Base-by-base conservation (phyloP, 192 early-diverging fungal genomes). In the Gamsiella multidivaricata region DNA sequence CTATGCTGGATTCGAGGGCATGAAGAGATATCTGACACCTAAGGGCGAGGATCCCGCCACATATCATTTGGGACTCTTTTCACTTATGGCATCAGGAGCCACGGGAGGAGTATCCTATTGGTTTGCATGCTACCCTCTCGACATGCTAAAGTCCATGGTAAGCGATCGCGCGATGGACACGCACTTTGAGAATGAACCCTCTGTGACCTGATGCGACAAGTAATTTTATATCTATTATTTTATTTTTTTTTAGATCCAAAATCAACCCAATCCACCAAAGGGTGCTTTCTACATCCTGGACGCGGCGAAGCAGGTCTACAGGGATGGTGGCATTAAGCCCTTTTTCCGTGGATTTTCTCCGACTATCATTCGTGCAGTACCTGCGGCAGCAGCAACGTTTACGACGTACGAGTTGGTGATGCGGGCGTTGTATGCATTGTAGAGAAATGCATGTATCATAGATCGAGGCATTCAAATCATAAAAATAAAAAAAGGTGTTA, bases 121-220 rank as follows among this genome's bases (percentile, higher is more conserved):
- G 95, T 66, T 88, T 9, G 85, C 83, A 11, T 90, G 90, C 79
- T 96, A 96, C 64, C 95, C 95, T 20, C 81, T 96, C 23, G 95
- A 96, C 61, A 91, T 95, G 39, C 85, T 94, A 56, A 96, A 96
- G 70, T 92, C 91, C 39, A 83, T 80, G 59, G 87, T 88, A 75
- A 61, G 59, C 41, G n/a, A n/a, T n/a, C n/a, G n/a, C n/a, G n/a
- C n/a, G 14, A 52, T n/a, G 28, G 22, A 56, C 34, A 41, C 28
- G 28, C 32, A 34, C 17, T 10, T 5, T 42, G n/a, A 46, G 26
- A 12, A 18, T 25, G 12, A 43, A n/a, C n/a, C n/a, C n/a, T n/a
- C n/a, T n/a, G n/a, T n/a, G n/a, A n/a, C n/a, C n/a, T n/a, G n/a
- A n/a, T n/a, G 25, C 12, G 6, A 23, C 20, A 0, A 43, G 17